Evolutionary conservation across 805 yeast genomes (phyloP).

Genomic region (Spathaspora passalidarum): DNA sequence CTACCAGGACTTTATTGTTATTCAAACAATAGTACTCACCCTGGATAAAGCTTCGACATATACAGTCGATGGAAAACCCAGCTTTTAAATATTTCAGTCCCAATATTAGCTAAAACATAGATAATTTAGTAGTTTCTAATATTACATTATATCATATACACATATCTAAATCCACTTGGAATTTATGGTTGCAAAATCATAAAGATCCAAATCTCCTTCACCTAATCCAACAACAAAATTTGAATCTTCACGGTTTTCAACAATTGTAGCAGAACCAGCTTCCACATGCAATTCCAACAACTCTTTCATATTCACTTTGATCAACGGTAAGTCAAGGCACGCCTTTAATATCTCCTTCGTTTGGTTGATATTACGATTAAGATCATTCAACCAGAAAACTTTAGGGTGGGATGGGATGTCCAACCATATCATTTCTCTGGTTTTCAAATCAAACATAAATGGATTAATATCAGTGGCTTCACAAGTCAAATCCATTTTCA

Average conservation of each 20-base stretch:
- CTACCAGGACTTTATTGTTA: too few relatives aligned
- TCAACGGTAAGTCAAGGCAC: slow-evolving; percentile 1
- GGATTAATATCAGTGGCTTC: neutral
- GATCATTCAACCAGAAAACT: neutral
- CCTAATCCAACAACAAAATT: slow-evolving; percentile 9
- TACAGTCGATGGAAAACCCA: too few relatives aligned
- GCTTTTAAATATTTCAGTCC: too few relatives aligned
- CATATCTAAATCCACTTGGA: slow-evolving; percentile 7
- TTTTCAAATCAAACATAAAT: slow-evolving; percentile 9
- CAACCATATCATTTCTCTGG: slow-evolving; percentile 7
- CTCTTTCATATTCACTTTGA: slow-evolving; percentile 7
- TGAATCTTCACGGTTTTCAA: slow-evolving; percentile 5
- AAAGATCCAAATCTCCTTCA: slow-evolving; percentile 10
- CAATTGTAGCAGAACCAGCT: slow-evolving; percentile 6
- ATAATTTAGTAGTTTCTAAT: too few relatives aligned
- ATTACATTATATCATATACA: too few relatives aligned
- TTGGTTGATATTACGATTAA: neutral
- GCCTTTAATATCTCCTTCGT: neutral
- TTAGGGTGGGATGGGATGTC: neutral
- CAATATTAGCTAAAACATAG: too few relatives aligned
- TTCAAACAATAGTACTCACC: too few relatives aligned
- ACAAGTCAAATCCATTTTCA: slow-evolving; percentile 7
- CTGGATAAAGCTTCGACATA: too few relatives aligned
- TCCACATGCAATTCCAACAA: slow-evolving; percentile 7
- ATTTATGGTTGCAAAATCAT: slow-evolving; percentile 10